Base-by-base conservation (phyloP, 2,329 filamentous ascomycete genomes). In the Ophiostoma montium region DNA sequence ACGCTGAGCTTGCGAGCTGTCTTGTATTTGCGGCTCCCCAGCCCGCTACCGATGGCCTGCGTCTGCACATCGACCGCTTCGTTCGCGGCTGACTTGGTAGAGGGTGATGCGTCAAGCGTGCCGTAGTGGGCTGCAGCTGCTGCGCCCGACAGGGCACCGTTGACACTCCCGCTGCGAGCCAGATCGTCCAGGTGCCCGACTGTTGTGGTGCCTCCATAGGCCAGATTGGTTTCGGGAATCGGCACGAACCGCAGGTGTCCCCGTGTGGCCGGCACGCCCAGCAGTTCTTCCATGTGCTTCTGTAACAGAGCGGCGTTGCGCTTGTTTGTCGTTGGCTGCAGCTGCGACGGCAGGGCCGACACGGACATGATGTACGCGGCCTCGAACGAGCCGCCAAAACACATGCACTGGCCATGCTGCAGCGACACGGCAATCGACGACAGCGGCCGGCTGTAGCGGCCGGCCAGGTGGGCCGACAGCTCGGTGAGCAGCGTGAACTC, bases 321-420 rank as follows among this genome's bases (percentile, higher is more conserved):
- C 61, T 84, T 84, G 66, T 95, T 95, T 47, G 78, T 86, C 3
- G 79, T 75, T 0, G 84, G 77, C 53, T 82, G 80, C 50, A 92
- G 67, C 55, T 86, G 74, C 11, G 71, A 71, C 1, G 83, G 72
- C 10, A 92, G 70, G 1, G 86, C 80, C 33, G 75, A 81, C 52
- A 95, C 75, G 32, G 78, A 82, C 59, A 94, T 70, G 52, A 81
- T 74, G 60, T 95, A 95, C 18, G 86, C 84, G 3, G 86, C 83
- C 46, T 88, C 82, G 54, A 86, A 83, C 5, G 78, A 80, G 33
- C 81, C 84, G 2, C 78, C 84, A 52, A 90, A 82, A 49, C 86
- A 69, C 57, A 95, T 75, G 59, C 82, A 85, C 13, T 77, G 74
- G 23, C 82, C 80, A 59, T 92, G 85, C 38, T 83, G 75, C n/a